Base-by-base conservation (phyloP, 164 flowering plant species). In the Saururus chinensis region DNA sequence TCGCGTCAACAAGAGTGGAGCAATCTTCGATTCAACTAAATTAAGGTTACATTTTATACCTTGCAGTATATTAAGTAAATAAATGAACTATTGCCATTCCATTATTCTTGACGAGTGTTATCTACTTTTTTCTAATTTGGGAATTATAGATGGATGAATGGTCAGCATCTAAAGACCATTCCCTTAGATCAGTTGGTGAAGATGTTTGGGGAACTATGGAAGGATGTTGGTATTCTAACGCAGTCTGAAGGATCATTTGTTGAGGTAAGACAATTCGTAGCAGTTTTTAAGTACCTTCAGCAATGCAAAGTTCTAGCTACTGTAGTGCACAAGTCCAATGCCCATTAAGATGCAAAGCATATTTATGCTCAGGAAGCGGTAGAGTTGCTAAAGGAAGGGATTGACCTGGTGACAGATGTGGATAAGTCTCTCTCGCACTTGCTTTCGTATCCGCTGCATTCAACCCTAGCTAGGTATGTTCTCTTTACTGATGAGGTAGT, bases 1-100 rank as follows among this genome's bases (percentile, higher is more conserved):
- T 19, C 99, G 97, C 64, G 96, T 93, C 56, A 90, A 90, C 80
- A 93, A 90, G 77, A 74, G 88, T 73, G 99, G 96, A 62, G 96
- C 99, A 21, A 66, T 93, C 60, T 93, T 93, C 72, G 99, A 93
- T 74, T 81, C 81, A 24, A 70, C 87, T 20, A 93, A 93, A 70
- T 70, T 93, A 65, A 88, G 96, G 99, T 93, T 70, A 63, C 10
- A 14, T 13, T 55, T 45, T 45, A 45, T 45, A 45, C 49, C 49
- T 7, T 4, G 49, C 16, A 8, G 49, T 45, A 12, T 45, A 12
- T 12, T 12, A 45, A 45, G 17, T 45, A 45, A 45, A 45, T 30
- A 2, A 6, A 12, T 45, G 49, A 12, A 45, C 2, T 45, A 17
- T 45, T 45, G 16, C 17, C 17, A 10, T 12, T 45, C 17, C 17